Evolutionary conservation across 495 filamentous ascomycete species (phyloP), one percentile per base, ranked within the genome.

Genomic region (Podospora comata): DNA sequence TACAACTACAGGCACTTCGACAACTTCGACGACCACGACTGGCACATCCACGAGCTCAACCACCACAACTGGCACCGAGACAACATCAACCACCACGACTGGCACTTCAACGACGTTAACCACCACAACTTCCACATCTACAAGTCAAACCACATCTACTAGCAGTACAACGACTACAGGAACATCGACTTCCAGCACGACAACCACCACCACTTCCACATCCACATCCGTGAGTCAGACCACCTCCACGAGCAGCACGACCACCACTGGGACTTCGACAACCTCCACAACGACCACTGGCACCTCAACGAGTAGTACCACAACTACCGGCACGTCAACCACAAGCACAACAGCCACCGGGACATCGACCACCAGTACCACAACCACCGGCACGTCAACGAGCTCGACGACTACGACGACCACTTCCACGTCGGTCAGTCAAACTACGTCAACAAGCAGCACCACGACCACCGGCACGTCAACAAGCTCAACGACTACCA

Each of bases 251-350:
- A 58, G 55, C 55, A 58, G 55, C 11, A 26, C 55, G 5, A 58
- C 55, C 5, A 58, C 55, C 15, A 58, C 55, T 11, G 5, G 7
- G 5, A 57, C 54, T 23, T 57, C 54, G 19, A 61, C 23, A 19
- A 58, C 16, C 23, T 20, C n/a, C 1, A 58, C 55, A 20, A 20
- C 55, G 3, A 58, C 55, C 55, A 58, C 55, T 9, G 19, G 18
- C 5, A 57, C 19, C 5, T 58, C 55, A 2, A 61, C 59, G 27
- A 28, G 23, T 7, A 61, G 7, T 18, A 44, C 61, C 9, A 63
- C 61, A 23, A 44, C 61, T 23, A 63, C 61, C 20, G 61, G 61
- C 3, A 63, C 55, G 3, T 58, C 55, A 18, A 58, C 55, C 6
- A 58, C 55, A 2, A 58, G 55, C 55, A 58, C 32, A n/a, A 20